Evolutionary conservation across 768 basidiomycete species (phyloP), one percentile per base, ranked within the genome.

Genomic region (Coprinopsis sp.): DNA sequence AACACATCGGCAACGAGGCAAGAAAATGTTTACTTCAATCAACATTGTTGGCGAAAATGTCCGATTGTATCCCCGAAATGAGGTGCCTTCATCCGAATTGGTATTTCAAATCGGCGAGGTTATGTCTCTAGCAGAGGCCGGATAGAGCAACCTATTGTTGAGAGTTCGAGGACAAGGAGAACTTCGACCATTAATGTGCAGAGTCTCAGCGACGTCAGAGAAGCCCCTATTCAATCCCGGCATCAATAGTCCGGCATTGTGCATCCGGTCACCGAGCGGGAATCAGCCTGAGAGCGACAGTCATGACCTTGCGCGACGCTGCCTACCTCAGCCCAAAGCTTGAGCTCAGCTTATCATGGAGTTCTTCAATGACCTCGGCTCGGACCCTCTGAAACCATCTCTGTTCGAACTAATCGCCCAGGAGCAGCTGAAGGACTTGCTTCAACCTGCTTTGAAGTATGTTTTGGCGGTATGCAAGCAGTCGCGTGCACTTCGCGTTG

Each of bases 401-500:
- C 65, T 96, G 12, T 97, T 95, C 57, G 94, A 97, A 60, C 78
- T 97, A 10, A 73, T 96, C 30, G 92, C 91, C 6, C 90, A 96
- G 63, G 94, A 96, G 54, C 93, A 97, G 61, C 79, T 98, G 16
- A 72, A 87, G 49, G 91, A 94, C 60, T 74, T 96, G 6, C 74
- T 98, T 11, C 94, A 97, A 58, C 95, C 95, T 27, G 92, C 94
- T 12, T 70, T 96, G 60, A 91, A 94, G 68, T 97, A 98, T 69
- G 84, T 94, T 36, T 70, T 98, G 27, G 87, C 87, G 51, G 94
- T 94, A 63, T 69, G 85, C 19, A 29, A 24, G 14, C 44, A 21
- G 29, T 8, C 23, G 30, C 47, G 30, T 27, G 19, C 29, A 19
- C 23, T 39, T 19, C 5, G 22, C n/a, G n/a, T n/a, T n/a, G n/a